Evolutionary conservation across 495 filamentous ascomycete genomes (phyloP), one percentile per base, ranked within the genome.

Genomic region (Lichina pygmaea): DNA sequence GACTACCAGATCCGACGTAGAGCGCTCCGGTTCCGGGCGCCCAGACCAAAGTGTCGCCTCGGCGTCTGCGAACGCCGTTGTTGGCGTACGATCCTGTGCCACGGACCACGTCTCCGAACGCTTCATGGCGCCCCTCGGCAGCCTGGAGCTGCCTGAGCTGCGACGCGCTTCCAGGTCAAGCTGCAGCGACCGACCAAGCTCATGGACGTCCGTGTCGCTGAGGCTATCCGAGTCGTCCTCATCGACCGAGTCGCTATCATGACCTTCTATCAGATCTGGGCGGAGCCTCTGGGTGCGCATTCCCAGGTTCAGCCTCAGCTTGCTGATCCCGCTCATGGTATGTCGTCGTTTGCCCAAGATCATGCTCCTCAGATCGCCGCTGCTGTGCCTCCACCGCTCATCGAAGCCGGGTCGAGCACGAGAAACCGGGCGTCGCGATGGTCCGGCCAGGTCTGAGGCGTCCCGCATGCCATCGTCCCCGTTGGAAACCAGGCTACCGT

Each of bases 251-350:
- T 68, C 66, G 44, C 61, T 66, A 13, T 60, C 64, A 15, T 62
- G 56, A 32, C 57, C 60, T 44, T 70, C 62, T 12, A 84, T 62
- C 9, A 80, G 70, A 31, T 75, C 66, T 46, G 74, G 67, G 13
- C 72, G 67, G 6, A 91, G 59, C 42, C 72, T 69, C 44, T 84
- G 78, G 8, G 83, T 84, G 45, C 75, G 72, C 66, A 89, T 86
- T 11, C 78, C 78, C 34, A 86, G 60, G 44, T 60, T 77, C 46
- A 76, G 60, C 24, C 74, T 76, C 24, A 80, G 51, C 43, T 69
- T 71, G 32, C 65, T 62, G 49, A 83, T 59, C 15, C 72, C 71
- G 12, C 70, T 73, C 37, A 85, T 70, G 0, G 76, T 80, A 24
- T 72, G 69, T 45, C 70, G 71, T 51, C 67, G 68, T 49, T 62